Base-by-base conservation (phyloP, 208 protist species). In the Borovskyia barvae region DNA sequence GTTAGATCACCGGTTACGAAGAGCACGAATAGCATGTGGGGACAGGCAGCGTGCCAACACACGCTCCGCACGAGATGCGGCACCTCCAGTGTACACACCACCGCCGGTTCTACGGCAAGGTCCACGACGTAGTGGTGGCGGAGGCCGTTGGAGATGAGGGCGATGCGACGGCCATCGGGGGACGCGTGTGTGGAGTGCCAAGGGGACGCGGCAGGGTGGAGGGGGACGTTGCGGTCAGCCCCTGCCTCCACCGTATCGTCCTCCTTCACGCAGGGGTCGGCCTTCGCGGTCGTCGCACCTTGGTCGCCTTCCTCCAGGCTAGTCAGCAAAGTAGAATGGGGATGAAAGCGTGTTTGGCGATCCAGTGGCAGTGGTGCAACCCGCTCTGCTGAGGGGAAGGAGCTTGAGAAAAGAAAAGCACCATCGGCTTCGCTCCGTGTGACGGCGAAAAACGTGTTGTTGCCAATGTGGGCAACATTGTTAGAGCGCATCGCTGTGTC, bases 401-500 rank as follows among this genome's bases (percentile, higher is more conserved):
- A 55, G 50, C 77, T 77, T 9, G 85, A 92, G 49, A 87, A 76
- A 28, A 95, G 65, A 48, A 78, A 83, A 0, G 80, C 35, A 29
- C 58, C 46, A 15, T 75, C 73, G 0, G 55, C 71, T 37, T 61
- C 61, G 51, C 89, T 78, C 7, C 68, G 62, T 2, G 79, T 77
- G 35, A 61, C 71, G 19, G 69, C 46, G 19, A 85, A 40, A 50
- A 95, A 95, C 9, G 82, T 82, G 73, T 93, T 80, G 56, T 95
- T 91, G 53, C 72, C 80, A 30, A 95, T 61, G 59, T 95, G 89
- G 14, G 59, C 72, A 1, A 72, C 84, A 55, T 86, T 82, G 59
- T 95, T 95, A 3, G 89, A 88, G 15, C 70, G 65, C 89, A 95
- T 95, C n/a, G n/a, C n/a, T n/a, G n/a, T n/a, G n/a, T 0, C 11